Percentiles rank a stretch among this genome's conserved stretches.
These are phyloP conservation scores for Heterobasidion parviporum DNA, from an alignment of 1,284 basidiomycete genomes.

Conservation along the genomic window DNA sequence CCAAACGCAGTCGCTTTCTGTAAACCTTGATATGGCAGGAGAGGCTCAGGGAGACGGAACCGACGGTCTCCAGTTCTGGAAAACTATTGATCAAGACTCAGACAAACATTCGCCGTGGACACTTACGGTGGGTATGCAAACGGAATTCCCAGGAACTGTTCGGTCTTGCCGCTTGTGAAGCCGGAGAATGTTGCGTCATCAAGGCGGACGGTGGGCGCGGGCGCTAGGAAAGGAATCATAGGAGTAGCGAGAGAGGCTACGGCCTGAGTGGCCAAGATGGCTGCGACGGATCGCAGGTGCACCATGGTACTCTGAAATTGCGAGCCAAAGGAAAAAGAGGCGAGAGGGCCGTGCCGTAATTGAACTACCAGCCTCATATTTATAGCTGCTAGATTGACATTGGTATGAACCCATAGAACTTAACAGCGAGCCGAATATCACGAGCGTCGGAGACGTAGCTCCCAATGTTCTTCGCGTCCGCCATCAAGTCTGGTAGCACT, in stretches of 20 bases:
- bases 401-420: not conserved
- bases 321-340: not conserved
- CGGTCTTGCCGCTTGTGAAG: not conserved
- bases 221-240: not conserved
- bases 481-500: no score
- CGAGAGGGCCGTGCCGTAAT: not conserved
- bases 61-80: conserved; percentile 6
- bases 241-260: not conserved
- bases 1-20: conserved; percentile 7
- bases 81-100: not conserved
- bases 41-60: conserved; percentile 2
- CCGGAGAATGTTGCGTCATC: conserved; percentile 11
- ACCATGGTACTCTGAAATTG: not conserved
- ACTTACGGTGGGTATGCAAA: conserved; percentile 37
- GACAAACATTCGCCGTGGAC: not conserved
- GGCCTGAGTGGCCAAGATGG: not conserved
- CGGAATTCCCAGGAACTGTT: conserved; percentile 40
- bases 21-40: conserved; percentile 6
- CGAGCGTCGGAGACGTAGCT: no score
- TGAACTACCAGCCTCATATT: not conserved
- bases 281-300: not conserved
- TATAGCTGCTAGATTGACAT: not conserved
- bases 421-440: not conserved
- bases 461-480: no score
- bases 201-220: conserved; percentile 4